Base-by-base conservation (phyloP, 768 basidiomycete species). In the Tricholoma sp. region DNA sequence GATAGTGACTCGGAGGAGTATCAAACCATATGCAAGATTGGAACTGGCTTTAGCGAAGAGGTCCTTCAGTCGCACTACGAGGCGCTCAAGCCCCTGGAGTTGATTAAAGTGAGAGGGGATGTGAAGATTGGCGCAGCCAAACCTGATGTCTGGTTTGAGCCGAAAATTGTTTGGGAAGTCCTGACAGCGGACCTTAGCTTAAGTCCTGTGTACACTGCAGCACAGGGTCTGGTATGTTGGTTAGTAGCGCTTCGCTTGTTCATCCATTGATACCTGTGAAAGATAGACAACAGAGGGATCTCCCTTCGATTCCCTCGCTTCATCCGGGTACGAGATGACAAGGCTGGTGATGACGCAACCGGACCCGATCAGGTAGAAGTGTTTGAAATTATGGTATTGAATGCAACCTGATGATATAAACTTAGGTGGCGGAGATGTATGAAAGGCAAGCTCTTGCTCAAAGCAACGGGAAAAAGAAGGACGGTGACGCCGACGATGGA, bases 1-100 rank as follows among this genome's bases (percentile, higher is more conserved):
- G 97, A 99, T 70, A 78, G 85, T 56, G 97, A 98, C 63, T 81
- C 89, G 18, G 96, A 98, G 70, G 90, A 91, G 68, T 98, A 83
- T 69, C 97, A 99, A 67, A 94, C 95, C 4, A 94, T 98, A 53
- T 98, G 97, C 81, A 99, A 99, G 71, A 97, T 99, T 63, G 97
- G 97, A 8, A 99, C 97, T 0, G 97, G 97, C 1, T 98, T 99
- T 75, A 91, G 89, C 56, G 97, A 99, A 64, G 97, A 98, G 67
- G 79, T 82, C 57, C 71, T 99, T 32, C 85, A 89, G 66, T 72
- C 80, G 14, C 91, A 96, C 65, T 89, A 88, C 71, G 83, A 89
- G n/a, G 75, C 81, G 3, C 79, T 99, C 24, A 86, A 89, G 60
- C 86, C 92, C 12, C 79, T 94, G 35, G 92, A 90, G 74, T 72